phyloP scores from a whole-genome alignment of 106 monocot genomes.

The Hemerocallis citrina region DNA sequence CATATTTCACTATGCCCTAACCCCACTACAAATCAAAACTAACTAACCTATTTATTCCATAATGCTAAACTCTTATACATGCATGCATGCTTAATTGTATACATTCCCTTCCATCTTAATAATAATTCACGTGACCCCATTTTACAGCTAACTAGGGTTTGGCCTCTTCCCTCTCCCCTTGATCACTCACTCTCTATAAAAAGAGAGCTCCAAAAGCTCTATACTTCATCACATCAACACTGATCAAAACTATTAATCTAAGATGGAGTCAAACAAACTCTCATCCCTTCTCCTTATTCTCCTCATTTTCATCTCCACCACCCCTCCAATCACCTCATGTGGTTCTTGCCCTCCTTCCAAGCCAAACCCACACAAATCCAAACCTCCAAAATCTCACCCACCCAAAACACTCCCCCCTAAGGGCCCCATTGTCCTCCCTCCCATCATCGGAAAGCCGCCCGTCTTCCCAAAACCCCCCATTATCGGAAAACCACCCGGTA shows the following conservation, averaged over 20 bases:
- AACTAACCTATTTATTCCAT: no score
- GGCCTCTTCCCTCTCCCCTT: no score
- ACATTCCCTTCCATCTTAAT: no score
- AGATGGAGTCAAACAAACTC: conserved; percentile 28
- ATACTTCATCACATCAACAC: background rate
- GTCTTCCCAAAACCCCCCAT: background rate
- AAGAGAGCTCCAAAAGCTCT: background rate
- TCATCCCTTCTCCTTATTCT: conserved; percentile 21
- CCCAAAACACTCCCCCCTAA: background rate
- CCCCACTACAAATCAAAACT: no score
- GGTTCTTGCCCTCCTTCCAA: background rate
- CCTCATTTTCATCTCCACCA: conserved; percentile 32
- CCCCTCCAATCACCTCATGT: conserved; percentile 16
- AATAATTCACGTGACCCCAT: no score
- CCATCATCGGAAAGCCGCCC: no score
- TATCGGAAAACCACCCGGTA: conserved; percentile 10
- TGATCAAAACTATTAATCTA: background rate
- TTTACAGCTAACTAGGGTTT: no score
- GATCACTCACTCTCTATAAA: background rate
- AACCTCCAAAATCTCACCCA: no score
- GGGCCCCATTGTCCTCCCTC: conserved; percentile 6
- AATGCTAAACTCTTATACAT: no score
- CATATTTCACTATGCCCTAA: no score
- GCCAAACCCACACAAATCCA: background rate
- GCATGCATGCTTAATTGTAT: no score